Base-by-base conservation (phyloP, 2,329 filamentous ascomycete species). In the Pseudocercospora musae region DNA sequence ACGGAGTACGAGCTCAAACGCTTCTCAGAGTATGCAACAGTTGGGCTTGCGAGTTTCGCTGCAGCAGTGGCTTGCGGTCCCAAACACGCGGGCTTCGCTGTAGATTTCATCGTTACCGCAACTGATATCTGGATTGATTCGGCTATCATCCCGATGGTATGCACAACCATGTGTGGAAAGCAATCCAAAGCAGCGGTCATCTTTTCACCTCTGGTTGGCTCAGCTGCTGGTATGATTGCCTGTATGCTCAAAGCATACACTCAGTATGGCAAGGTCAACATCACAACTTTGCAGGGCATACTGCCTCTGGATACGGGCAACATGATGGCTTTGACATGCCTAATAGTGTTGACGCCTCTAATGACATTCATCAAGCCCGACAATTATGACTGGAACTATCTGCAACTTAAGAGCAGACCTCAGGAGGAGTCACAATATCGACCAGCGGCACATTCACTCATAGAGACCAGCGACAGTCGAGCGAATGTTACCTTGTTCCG, bases 301-400 rank as follows among this genome's bases (percentile, higher is more conserved):
- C 29, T 65, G 4, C 63, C 63, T 9, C 46, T 65, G 64, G 69
- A 71, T 4, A 84, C 82, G 49, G 89, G 96, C 48, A 82, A 79
- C 0, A 91, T 88, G 92, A 90, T 0, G 92, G 92, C 2, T 84
- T 21, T 52, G 60, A 75, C 76, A 85, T 0, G 72, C 92, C 42
- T 87, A 93, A 71, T 93, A 4, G 90, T 91, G 0, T 62, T 92
- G 48, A 81, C 95, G 21, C 93, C 90, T 0, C 83, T 87, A 56
- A 77, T 72, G 37, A 72, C 69, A 9, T 69, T 56, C 13, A 88
- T 91, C 64, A 86, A 86, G 21, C 72, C 80, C 11, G 88, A 93
- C 62, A 87, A 89, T 69, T 96, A 96, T 76, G 89, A 96, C 79
- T 96, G 90, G 87, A 79, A 85, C 11, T 96, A 96, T 91, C 84